phyloP scores from a whole-genome alignment of 345 rosid species.

The Gossypium longicalyx region DNA sequence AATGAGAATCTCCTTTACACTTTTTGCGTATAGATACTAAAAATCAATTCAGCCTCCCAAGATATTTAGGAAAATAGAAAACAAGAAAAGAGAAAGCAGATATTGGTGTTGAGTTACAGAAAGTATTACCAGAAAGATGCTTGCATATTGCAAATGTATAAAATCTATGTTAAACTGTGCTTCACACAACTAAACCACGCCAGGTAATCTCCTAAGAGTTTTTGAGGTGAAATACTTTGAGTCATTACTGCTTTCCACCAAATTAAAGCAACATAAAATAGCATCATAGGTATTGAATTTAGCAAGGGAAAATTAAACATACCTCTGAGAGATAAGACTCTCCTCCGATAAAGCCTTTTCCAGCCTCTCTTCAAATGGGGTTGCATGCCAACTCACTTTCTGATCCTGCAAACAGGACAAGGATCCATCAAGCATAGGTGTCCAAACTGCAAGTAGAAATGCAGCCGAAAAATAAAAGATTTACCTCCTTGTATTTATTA shows the following conservation, averaged over 20 bases:
- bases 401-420: conserved; percentile 62
- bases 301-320: not conserved
- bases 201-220: too few species aligned
- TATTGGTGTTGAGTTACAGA: not conserved
- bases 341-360: conserved; percentile 91
- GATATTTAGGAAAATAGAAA: not conserved
- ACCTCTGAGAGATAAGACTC: conserved; percentile 49
- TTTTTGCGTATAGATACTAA: not conserved
- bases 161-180: not conserved
- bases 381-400: conserved; percentile 96
- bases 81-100: not conserved
- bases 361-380: conserved; percentile 93
- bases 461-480: not conserved
- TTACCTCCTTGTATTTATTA: conserved; percentile 91
- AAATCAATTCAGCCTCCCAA: not conserved
- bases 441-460: conserved; percentile 46
- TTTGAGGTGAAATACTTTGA: too few species aligned
- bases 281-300: not conserved
- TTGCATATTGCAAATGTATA: not conserved
- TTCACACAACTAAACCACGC: not conserved
- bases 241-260: too few species aligned
- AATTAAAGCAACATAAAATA: not conserved
- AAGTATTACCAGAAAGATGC: not conserved
- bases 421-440: not conserved
- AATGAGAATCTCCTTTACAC: not conserved